Evolutionary conservation across 2,329 filamentous ascomycete genomes (phyloP), one percentile per base, ranked within the genome.

Genomic region (Aspergillus caelatus): DNA sequence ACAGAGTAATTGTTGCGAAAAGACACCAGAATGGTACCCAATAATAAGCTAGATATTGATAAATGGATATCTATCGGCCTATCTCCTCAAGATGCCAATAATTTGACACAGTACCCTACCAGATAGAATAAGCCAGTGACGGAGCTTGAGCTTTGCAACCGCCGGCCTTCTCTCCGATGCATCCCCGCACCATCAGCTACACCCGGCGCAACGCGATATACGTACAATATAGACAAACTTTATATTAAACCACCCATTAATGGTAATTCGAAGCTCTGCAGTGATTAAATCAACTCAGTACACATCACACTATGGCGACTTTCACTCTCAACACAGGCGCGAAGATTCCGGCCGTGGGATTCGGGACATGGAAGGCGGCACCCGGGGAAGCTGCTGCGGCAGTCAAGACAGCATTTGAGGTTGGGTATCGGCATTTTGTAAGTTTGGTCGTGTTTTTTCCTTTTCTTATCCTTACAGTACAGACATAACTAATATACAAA

Each of bases 1-100:
- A 3, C 11, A 11, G 10, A 11, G 0, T 2, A 11, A 11, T 34
- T 3, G 32, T 11, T 6, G 2, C 10, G 3, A 34, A 34, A 34
- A 1, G 32, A 3, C 32, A 34, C 1, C 10, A 11, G 10, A 11
- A 4, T 34, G 3, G 0, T 11, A 0, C 11, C 2, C 34, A 8
- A 16, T 16, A 1, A 2, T 16, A 16, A 16, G 6, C 14, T 16
- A 6, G 5, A 2, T 16, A 16, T 6, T 16, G 0, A 1, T 16
- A 36, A 36, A 2, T 3, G 0, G 0, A 36, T 8, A 36, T 0
- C 2, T 3, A 3, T 36, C 34, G 14, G 34, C 8, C 5, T 1
- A 36, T 36, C 8, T 16, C 2, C 14, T 2, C 6, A 1, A 5
- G 2, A 16, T 5, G 14, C 2, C 34, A 6, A 16, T 36, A 16